phyloP scores from a whole-genome alignment of 2,329 filamentous ascomycete genomes.

The Byssochlamys sp. region DNA sequence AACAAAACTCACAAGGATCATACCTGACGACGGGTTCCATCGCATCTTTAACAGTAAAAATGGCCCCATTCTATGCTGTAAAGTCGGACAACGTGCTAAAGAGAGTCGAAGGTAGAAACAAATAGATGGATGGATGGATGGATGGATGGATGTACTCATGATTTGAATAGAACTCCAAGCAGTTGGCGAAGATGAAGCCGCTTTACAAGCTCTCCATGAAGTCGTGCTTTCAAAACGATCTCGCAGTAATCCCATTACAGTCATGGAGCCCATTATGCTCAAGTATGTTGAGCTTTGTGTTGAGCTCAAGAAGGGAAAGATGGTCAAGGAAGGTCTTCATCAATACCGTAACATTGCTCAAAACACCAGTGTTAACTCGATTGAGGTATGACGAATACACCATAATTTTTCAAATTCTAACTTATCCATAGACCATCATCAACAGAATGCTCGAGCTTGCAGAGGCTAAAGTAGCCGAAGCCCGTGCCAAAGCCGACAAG shows the following conservation, averaged over 20 bases:
- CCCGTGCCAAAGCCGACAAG: conserved; percentile 90
- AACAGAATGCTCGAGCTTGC: conserved; percentile 97
- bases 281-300: conserved; percentile 93
- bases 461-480: conserved; percentile 88
- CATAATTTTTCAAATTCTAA: too few species aligned
- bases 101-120: too few species aligned
- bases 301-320: conserved; percentile 93
- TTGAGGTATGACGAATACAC: conserved; percentile 69
- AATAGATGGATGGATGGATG: too few species aligned
- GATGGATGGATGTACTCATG: too few species aligned
- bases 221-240: conserved; percentile 98
- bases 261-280: conserved; percentile 95
- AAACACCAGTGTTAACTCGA: conserved; percentile 95
- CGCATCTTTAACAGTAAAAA: too few species aligned
- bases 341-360: conserved; percentile 99
- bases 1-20: too few species aligned
- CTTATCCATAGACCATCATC: conserved; percentile 61
- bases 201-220: conserved; percentile 90
- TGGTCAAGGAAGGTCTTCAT: conserved; percentile 96
- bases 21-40: too few species aligned
- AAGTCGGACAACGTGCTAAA: too few species aligned
- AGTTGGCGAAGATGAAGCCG: conserved; percentile 84
- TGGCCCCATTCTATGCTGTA: too few species aligned
- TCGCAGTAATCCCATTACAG: conserved; percentile 90
- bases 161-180: conserved; percentile 99